Evolutionary conservation across 2,329 filamentous ascomycete species (phyloP).

Genomic region (Trichoderma sp.): DNA sequence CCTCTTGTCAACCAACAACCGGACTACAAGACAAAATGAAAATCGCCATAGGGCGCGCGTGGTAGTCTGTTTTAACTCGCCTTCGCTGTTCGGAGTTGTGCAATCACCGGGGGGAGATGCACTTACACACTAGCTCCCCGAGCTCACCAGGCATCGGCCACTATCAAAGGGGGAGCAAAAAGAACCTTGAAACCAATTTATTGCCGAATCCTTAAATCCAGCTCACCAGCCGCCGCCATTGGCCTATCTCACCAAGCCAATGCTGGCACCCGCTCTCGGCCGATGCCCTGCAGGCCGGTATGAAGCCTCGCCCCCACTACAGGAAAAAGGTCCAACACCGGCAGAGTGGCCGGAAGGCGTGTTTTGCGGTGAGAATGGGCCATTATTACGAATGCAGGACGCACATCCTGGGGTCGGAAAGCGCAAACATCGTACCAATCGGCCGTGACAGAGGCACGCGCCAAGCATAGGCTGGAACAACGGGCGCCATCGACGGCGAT

Average conservation of each 20-base stretch:
- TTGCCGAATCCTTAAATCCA: constrained; percentile 1
- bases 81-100: not conserved
- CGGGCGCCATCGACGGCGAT: not conserved
- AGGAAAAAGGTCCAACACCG: not conserved
- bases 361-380: constrained; percentile 5
- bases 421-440: not conserved
- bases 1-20: not conserved
- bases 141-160: not conserved
- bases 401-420: not conserved
- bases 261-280: constrained; percentile 19
- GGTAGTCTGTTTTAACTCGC: not conserved
- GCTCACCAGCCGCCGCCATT: not conserved
- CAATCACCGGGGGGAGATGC: not conserved
- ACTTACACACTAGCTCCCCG: not conserved
- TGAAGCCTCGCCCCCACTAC: not conserved
- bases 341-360: constrained; percentile 4
- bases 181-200: not conserved
- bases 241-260: not conserved
- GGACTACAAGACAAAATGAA: not conserved
- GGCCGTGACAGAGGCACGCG: not conserved
- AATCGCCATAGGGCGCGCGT: not conserved
- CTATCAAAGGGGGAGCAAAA: not conserved
- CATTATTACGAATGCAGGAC: not conserved
- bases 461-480: not conserved
- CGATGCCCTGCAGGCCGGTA: constrained; percentile 12